phyloP scores from a whole-genome alignment of 345 rosid species.

The Clausena lansium region DNA sequence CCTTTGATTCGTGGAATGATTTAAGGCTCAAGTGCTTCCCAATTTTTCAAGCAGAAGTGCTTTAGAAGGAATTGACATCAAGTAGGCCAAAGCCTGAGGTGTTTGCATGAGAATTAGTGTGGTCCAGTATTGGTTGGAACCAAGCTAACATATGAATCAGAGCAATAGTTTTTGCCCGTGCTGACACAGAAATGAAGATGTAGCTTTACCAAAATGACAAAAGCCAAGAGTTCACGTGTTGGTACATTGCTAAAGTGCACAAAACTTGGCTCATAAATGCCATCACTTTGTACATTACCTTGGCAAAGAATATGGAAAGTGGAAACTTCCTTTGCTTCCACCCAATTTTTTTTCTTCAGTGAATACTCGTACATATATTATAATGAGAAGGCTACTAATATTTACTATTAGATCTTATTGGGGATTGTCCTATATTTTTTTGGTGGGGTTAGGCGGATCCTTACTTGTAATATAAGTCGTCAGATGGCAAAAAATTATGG shows the following conservation, averaged over 20 bases:
- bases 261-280: background rate
- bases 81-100: background rate
- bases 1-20: too few relatives aligned
- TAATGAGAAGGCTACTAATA: too few relatives aligned
- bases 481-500: too few relatives aligned
- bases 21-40: background rate
- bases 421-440: too few relatives aligned
- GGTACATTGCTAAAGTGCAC: background rate
- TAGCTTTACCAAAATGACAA: background rate
- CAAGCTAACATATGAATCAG: background rate
- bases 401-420: too few relatives aligned
- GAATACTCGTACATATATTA: too few relatives aligned
- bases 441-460: too few relatives aligned
- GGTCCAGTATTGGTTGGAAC: background rate
- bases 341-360: background rate
- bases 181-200: background rate
- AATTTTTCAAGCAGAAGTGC: background rate
- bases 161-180: background rate
- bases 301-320: background rate
- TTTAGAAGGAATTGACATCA: background rate
- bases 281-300: slow-evolving; percentile 1
- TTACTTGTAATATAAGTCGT: too few relatives aligned
- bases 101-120: background rate
- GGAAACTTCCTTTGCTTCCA: background rate
- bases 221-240: slow-evolving; percentile 20